These are phyloP conservation scores for Cyanophora paradoxa DNA, from an alignment of 78 protist genomes.

Conservation along the genomic window DNA sequence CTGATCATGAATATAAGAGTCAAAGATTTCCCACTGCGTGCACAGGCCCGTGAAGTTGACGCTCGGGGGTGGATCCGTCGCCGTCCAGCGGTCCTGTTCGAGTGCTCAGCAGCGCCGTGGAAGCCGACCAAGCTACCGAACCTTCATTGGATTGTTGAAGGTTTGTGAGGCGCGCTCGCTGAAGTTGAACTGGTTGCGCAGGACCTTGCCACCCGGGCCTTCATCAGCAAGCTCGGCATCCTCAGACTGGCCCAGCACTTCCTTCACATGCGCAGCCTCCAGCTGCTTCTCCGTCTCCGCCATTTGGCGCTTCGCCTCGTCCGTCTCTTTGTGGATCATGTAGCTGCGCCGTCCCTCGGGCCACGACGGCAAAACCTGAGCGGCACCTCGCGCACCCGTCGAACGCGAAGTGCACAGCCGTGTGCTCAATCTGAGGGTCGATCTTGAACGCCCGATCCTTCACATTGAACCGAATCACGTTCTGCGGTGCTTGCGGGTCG, in stretches of 20 bases:
- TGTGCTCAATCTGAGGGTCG: slow-evolving; percentile 40
- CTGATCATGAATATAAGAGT: slow-evolving; percentile 57
- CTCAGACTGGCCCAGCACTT: not conserved
- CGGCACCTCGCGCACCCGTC: slow-evolving; percentile 21
- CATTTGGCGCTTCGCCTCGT: slow-evolving; percentile 18
- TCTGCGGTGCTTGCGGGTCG: slow-evolving; percentile 48
- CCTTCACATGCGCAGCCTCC: not conserved
- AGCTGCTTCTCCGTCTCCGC: not conserved
- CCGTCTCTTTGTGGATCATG: slow-evolving; percentile 20
- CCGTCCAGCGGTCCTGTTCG: not conserved
- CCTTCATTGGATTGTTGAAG: slow-evolving; percentile 32
- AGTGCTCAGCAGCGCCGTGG: not conserved
- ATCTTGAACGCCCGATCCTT: slow-evolving; percentile 42
- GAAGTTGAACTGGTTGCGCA: slow-evolving; percentile 77
- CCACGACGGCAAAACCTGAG: too few species aligned
- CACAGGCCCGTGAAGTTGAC: slow-evolving; percentile 20
- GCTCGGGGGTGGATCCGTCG: slow-evolving; percentile 56
- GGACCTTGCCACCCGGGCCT: slow-evolving; percentile 11
- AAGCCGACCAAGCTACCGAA: not conserved
- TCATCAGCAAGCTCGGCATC: not conserved
- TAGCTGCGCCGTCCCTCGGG: not conserved
- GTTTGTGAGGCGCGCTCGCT: slow-evolving; percentile 74
- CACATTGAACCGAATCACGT: slow-evolving; percentile 20
- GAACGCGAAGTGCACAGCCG: slow-evolving; percentile 32
- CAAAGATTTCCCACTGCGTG: slow-evolving; percentile 67